These are phyloP conservation scores for Tuber magnatum DNA, from an alignment of 495 filamentous ascomycete genomes.

Conservation along the genomic window DNA sequence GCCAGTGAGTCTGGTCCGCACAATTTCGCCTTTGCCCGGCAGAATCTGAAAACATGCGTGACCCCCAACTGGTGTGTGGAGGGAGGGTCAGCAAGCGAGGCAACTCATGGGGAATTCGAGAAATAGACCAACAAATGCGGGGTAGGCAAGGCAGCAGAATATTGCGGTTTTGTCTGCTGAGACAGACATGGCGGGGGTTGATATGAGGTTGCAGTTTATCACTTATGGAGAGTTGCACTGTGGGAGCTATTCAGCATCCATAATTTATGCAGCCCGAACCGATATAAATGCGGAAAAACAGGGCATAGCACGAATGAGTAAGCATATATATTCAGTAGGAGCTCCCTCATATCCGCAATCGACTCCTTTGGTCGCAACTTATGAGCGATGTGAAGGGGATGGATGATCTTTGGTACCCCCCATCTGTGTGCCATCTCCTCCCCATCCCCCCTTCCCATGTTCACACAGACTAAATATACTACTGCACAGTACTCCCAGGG, in stretches of 20 bases:
- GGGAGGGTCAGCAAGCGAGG: constrained; percentile 57
- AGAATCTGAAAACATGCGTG: constrained; percentile 55
- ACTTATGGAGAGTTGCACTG: constrained; percentile 64
- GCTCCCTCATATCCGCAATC: constrained; percentile 44
- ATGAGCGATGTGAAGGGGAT: constrained; percentile 55
- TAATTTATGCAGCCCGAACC: neutral
- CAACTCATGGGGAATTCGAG: constrained; percentile 60
- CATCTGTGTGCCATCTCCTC: constrained; percentile 48
- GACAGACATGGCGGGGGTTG: constrained; percentile 61
- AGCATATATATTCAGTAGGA: constrained; percentile 57
- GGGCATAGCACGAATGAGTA: constrained; percentile 59
- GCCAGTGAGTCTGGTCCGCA: constrained; percentile 42
- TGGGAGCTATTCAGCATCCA: neutral
- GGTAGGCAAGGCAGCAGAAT: constrained; percentile 60
- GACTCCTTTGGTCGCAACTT: constrained; percentile 56
- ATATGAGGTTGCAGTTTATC: constrained; percentile 60
- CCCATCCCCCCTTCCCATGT: constrained; percentile 52
- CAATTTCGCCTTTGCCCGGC: constrained; percentile 49
- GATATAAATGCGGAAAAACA: constrained; percentile 10
- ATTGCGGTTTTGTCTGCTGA: constrained; percentile 55
- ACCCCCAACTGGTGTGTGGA: constrained; percentile 54
- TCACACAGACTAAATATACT: neutral
- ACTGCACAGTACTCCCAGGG: constrained; percentile 44
- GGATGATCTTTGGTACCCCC: constrained; percentile 65
- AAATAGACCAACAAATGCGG: constrained; percentile 51